Base-by-base conservation (phyloP, 164 flowering plant species). In the Houttuynia cordata region DNA sequence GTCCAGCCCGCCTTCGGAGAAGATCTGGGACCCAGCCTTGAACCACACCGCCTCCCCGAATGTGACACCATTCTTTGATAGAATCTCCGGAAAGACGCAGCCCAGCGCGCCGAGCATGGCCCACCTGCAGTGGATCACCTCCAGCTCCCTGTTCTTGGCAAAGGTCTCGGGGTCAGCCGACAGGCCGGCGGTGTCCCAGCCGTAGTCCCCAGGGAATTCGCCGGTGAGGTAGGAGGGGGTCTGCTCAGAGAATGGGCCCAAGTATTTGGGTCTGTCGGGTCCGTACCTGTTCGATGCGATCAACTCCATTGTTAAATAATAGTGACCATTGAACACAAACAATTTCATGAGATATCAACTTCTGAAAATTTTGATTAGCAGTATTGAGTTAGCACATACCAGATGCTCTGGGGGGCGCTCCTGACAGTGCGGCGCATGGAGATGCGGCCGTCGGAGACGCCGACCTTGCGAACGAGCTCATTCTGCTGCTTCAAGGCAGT, bases 401-500 rank as follows among this genome's bases (percentile, higher is more conserved):
- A 78, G n/a, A 78, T 78, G 75, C 81, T 78, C 20, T 67, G 66
- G 7, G 81, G 74, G 50, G 66, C 66, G 34, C 76, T 78, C 51
- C 54, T 75, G 24, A 75, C 75, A 24, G 81, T 75, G 20, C 81
- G 67, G 20, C 81, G 74, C 76, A 75, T 75, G 70, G 68, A 59
- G 75, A 72, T 10, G 50, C 76, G 75, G 64, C 75, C 78, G 6
- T 67, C 67, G 51, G 25, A 59, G 72, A 51, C 58, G 41, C 77
- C 81, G 14, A 71, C 74, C 70, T 78, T 78, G 51, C 70, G 58
- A 56, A 66, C 73, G 42, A 78, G 79, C 73, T 78, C 79, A 68
- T 73, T 71, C 68, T 73, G 78, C 42, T 61, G 73, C 76, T 75
- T 78, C 64, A 78, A 54, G 45, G 68, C 70, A 0, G 73, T 66